Percentiles rank a stretch among this genome's conserved stretches.
These are phyloP conservation scores for Metschnikowia corniflorae DNA, from an alignment of 805 yeast genomes.

Conservation along the genomic window DNA sequence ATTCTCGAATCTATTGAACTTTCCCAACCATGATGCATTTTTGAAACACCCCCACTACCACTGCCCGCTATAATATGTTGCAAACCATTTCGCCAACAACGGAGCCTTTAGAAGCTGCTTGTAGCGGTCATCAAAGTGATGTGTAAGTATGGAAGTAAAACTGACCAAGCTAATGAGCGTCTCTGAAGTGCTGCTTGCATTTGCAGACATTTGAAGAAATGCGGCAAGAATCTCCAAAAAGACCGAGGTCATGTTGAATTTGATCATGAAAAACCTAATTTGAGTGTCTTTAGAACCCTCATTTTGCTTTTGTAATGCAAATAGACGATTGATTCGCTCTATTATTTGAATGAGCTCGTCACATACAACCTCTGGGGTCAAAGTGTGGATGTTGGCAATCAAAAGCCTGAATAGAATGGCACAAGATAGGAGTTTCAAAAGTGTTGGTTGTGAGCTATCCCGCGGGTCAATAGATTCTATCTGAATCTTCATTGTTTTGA, in stretches of 20 bases:
- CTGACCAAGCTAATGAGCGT: constrained; percentile 8
- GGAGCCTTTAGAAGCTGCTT: constrained; percentile 3
- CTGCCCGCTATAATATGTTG: no score
- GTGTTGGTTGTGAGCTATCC: not conserved
- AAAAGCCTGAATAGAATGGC: not conserved
- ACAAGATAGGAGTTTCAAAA: not conserved
- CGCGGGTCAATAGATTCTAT: not conserved
- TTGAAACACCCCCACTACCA: no score
- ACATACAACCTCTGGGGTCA: not conserved
- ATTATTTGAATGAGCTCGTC: constrained; percentile 7
- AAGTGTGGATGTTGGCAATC: no score
- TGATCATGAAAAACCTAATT: constrained; percentile 3
- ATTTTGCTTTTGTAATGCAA: no score
- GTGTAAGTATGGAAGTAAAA: constrained; percentile 4
- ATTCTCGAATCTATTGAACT: no score
- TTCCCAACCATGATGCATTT: no score
- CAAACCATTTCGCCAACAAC: constrained; percentile 9
- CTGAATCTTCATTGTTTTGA: not conserved
- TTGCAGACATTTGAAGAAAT: constrained; percentile 3
- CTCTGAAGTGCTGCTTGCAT: constrained; percentile 3
- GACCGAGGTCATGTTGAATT: constrained; percentile 1
- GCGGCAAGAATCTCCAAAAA: constrained; percentile 10
- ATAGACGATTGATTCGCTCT: constrained; percentile 1
- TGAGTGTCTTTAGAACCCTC: no score
- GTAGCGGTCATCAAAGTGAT: constrained; percentile 4